Evolutionary conservation across 805 yeast genomes (phyloP), one percentile per base, ranked within the genome.

Genomic region (Metschnikowia picachoensis): DNA sequence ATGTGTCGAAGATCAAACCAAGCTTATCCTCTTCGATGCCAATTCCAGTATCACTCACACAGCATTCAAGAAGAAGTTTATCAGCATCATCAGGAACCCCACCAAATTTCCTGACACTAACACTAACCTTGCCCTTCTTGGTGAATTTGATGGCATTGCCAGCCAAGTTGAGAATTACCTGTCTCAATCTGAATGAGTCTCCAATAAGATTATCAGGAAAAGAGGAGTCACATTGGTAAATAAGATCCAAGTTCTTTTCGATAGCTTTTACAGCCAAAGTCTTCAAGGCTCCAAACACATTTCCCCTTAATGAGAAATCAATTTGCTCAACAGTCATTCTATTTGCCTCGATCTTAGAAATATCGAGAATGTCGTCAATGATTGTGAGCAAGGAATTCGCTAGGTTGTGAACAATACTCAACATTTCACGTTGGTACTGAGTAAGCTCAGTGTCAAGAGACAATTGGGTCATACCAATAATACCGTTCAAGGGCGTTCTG

Each of bases 91-190:
- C 63, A 34, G 62, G 64, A 41, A 59, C 56, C 38, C 59, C 47
- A 50, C 59, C 59, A 9, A 67, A 82, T 58, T 81, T 83, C 48
- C 80, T 77, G 12, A 87, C 91, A 41, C 83, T 79, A 29, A 88
- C 79, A 35, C 87, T 81, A 20, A 88, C 96, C 53, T 83, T 86
- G 33, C 96, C 96, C 50, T 78, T 73, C 50, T 82, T 86, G 4
- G 96, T 88, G 61, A 88, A 88, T 62, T 88, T 88, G 57, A 88
- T 88, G 30, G 96, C 95, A 64, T 88, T 88, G 47, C 96, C 96
- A 9, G 90, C 90, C 56, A 88, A 73, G 61, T 88, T 88, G 54
- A 88, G 76, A 40, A 88, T 87, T 33, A 88, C 96, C 61, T 88
- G 96, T 60, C 95, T 77, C 57, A 88, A 72, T 62, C 96, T 78